Evolutionary conservation across 2,329 filamentous ascomycete genomes (phyloP).

Genomic region (Fusarium sp.): DNA sequence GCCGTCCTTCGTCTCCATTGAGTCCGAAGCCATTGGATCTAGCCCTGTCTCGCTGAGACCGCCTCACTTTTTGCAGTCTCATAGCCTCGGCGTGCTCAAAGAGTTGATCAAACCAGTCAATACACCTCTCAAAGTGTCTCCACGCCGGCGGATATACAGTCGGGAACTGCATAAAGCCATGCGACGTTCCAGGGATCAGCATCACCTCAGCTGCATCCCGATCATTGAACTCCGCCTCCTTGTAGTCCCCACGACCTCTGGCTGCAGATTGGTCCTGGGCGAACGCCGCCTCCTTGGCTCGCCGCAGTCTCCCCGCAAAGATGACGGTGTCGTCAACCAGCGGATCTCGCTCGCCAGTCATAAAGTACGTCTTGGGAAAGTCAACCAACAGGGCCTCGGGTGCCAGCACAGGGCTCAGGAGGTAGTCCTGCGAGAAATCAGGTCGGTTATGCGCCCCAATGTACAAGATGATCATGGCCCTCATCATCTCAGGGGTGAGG

Average conservation of each 20-base stretch:
- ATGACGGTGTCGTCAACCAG: conserved; percentile 97
- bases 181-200: conserved; percentile 88
- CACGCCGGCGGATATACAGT: conserved; percentile 89
- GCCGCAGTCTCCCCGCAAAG: conserved; percentile 88
- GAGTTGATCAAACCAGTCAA: conserved; percentile 83
- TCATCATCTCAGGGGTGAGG: conserved; percentile 97
- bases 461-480: conserved; percentile 98
- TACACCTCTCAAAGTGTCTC: conserved; percentile 85
- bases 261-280: conserved; percentile 21
- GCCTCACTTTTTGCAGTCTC: conserved; percentile 45
- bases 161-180: conserved; percentile 95
- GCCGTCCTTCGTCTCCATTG: conserved; percentile 44
- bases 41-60: conserved; percentile 12
- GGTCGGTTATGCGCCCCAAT: conserved; percentile 93
- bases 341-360: conserved; percentile 95
- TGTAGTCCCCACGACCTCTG: conserved; percentile 15
- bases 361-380: conserved; percentile 95
- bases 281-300: conserved; percentile 73
- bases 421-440: conserved; percentile 91
- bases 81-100: conserved; percentile 67
- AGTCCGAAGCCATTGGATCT: conserved; percentile 22
- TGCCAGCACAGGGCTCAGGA: conserved; percentile 89
- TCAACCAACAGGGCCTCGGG: conserved; percentile 83
- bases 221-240: conserved; percentile 54
- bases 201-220: conserved; percentile 73